Base-by-base conservation (phyloP, 805 yeast genomes). In the Hanseniaspora lachancei region DNA sequence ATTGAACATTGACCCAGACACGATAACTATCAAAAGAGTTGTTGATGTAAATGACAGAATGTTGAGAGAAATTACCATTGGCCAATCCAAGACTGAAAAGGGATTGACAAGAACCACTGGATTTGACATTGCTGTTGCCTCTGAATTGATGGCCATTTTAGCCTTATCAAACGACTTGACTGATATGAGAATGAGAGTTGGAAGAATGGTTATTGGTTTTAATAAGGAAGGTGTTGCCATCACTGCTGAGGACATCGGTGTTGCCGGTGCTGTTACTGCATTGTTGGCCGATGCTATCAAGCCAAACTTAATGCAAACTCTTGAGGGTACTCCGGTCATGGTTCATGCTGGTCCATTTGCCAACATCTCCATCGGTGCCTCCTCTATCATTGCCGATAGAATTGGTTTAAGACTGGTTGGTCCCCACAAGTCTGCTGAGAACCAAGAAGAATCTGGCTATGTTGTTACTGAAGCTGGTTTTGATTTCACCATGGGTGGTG, bases 401-500 rank as follows among this genome's bases (percentile, higher is more conserved):
- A 79, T 91, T 71, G 98, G 95, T 5, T 76, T 91, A 66, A 89
- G 91, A 72, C 79, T 91, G 62, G 89, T 95, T 18, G 93, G 93
- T 63, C 74, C 79, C 38, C 77, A 75, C 54, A 71, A 74, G 43
- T 71, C 75, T 65, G 35, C 49, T 9, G 24, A 57, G 18, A 55
- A 48, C 9, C 51, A 55, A 18, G 16, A 57, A 4, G 77, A 80
- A 54, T 74, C 75, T 59, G 97, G 97, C 61, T 91, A 79, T 67
- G 97, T 89, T 55, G 87, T 91, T 59, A 91, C 98, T 51, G 98
- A 91, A 71, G 97, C 97, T 41, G 98, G 98, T 54, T 91, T 91
- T 72, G 97, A 91, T 71, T 91, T 93, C 76, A 91, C 97, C 49
- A 91, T 91, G 97, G 98, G 98, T 61, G 97, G 97, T 63, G 98